Conservation (phyloP, 73 alveolate genomes). For the Tetrahymena elliotti region DNA sequence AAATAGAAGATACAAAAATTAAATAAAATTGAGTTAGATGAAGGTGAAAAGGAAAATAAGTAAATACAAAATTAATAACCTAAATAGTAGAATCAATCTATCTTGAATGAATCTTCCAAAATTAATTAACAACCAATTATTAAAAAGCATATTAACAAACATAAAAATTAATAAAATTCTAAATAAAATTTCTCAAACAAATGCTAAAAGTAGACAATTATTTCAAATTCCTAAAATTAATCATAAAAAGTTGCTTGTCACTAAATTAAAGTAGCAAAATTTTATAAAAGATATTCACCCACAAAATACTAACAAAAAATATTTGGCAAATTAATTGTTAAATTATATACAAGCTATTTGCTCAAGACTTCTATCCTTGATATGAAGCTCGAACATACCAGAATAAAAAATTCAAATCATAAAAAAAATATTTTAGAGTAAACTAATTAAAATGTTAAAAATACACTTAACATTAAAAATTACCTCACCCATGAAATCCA, state of each 20-base stretch:
- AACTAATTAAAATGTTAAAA: neutral
- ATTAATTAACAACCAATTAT: neutral
- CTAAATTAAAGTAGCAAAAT: neutral
- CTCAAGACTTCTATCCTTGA: neutral
- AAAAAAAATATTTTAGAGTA: neutral
- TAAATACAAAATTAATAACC: neutral
- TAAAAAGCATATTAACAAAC: neutral
- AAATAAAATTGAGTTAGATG: neutral
- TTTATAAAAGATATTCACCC: no score
- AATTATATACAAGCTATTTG: neutral
- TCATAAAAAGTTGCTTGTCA: neutral
- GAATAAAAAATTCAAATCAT: no score
- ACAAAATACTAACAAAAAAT: neutral
- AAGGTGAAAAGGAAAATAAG: neutral
- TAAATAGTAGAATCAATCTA: neutral
- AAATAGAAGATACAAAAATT: neutral
- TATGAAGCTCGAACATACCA: neutral
- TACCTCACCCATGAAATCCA: neutral
- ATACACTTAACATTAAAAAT: no score
- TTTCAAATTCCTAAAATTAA: no score
- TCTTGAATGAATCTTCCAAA: neutral
- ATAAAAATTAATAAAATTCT: neutral
- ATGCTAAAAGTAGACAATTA: neutral
- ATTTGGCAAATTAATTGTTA: neutral
- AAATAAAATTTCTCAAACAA: neutral